Evolutionary conservation across 768 basidiomycete species (phyloP).

Genomic region (Asterophora parasitica): DNA sequence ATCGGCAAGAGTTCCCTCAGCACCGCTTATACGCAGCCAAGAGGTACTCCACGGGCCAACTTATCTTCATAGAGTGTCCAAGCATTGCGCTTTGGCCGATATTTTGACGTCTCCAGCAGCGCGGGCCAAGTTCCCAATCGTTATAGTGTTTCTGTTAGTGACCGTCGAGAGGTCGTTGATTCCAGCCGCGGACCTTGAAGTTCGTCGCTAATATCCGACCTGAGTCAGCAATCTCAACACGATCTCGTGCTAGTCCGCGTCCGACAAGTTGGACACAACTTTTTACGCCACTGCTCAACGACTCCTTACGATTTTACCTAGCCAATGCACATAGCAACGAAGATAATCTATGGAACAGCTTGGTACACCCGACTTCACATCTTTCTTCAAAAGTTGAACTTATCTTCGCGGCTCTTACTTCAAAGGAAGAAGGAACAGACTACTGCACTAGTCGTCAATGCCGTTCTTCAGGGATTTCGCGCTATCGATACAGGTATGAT

Average conservation of each 20-base stretch:
- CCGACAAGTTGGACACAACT: too few species aligned
- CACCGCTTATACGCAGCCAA: too few species aligned
- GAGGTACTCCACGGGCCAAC: too few species aligned
- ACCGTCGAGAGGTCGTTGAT: too few species aligned
- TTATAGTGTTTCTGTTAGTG: too few species aligned
- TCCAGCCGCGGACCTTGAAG: too few species aligned
- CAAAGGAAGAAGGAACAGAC: slow-evolving; percentile 77
- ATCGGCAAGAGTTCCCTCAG: too few species aligned
- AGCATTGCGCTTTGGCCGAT: too few species aligned
- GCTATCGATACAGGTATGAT: slow-evolving; percentile 76
- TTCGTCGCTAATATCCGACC: too few species aligned
- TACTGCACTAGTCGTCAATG: slow-evolving; percentile 58
- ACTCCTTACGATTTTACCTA: neutral
- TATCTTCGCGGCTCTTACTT: neutral
- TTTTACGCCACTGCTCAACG: slow-evolving; percentile 5
- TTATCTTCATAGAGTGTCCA: too few species aligned
- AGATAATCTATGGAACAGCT: slow-evolving; percentile 59
- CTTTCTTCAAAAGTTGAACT: neutral
- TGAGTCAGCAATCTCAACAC: neutral
- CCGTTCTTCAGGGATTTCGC: slow-evolving; percentile 71
- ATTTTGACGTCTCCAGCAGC: too few species aligned
- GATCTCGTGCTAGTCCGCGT: neutral
- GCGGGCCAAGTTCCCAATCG: too few species aligned
- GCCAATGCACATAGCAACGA: slow-evolving; percentile 28
- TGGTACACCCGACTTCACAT: slow-evolving; percentile 34